Evolutionary conservation across 257 asterid species (phyloP).

Genomic region (Solanum appendiculatum): DNA sequence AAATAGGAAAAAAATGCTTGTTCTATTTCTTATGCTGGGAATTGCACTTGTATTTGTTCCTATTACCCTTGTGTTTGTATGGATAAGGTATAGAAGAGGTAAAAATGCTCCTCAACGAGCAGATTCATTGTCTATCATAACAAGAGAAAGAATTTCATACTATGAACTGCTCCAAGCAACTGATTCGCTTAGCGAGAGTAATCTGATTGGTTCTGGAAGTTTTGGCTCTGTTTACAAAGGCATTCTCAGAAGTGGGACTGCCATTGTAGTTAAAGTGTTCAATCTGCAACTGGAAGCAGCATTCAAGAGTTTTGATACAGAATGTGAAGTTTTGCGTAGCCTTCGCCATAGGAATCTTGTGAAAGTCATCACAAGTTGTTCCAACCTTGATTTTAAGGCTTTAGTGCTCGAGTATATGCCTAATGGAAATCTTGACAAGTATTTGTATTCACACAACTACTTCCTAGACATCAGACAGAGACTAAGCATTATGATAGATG

Average conservation of each 20-base stretch:
- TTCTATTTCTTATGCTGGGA: background rate
- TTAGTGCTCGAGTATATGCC: background rate
- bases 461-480: background rate
- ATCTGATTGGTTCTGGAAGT: background rate
- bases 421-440: background rate
- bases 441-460: background rate
- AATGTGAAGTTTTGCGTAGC: background rate
- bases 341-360: background rate
- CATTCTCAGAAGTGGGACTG: accelerated
- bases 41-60: background rate
- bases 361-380: background rate
- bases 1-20: background rate
- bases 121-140: background rate
- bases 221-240: background rate
- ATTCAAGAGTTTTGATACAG: background rate
- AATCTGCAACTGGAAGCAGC: background rate
- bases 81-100: background rate
- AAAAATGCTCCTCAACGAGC: background rate
- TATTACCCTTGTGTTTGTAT: accelerated
- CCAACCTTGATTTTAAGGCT: background rate
- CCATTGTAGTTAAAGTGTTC: no score
- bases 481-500: background rate
- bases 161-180: background rate
- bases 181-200: background rate
- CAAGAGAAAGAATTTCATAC: background rate